Evolutionary conservation across 805 yeast genomes (phyloP).

Genomic region (Kazachstania kunashirensis): DNA sequence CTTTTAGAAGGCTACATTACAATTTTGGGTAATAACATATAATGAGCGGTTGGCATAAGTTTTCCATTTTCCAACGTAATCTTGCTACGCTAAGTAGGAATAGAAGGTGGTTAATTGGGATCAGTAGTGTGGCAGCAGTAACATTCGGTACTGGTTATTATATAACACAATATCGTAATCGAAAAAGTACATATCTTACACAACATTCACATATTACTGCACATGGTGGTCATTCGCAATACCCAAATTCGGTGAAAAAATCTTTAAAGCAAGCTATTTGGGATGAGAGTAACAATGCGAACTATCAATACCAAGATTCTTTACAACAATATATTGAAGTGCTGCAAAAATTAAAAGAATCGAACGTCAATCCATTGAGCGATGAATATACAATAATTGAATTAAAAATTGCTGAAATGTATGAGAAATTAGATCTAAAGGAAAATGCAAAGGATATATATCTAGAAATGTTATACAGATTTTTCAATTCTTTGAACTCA

Average conservation of each 20-base stretch:
- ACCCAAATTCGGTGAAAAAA: constrained; percentile 3
- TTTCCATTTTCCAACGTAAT: neutral
- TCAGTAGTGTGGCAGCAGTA: neutral
- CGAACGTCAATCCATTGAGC: constrained; percentile 43
- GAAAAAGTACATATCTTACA: neutral
- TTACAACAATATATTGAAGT: constrained; percentile 59
- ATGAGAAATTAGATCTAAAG: constrained; percentile 52
- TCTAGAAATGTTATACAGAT: constrained; percentile 52
- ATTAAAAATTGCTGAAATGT: constrained; percentile 79
- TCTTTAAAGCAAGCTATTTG: constrained; percentile 60
- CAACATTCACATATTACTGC: neutral
- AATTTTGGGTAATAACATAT: no score
- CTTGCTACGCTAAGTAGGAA: neutral
- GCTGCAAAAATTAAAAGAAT: constrained; percentile 37
- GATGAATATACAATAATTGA: constrained; percentile 90
- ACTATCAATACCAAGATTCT: constrained; percentile 49
- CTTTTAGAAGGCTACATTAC: no score
- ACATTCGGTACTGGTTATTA: constrained; percentile 3
- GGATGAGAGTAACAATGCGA: constrained; percentile 69
- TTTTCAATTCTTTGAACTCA: constrained; percentile 43
- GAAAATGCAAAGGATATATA: constrained; percentile 62
- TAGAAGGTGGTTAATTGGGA: constrained; percentile 1
- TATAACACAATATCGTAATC: neutral
- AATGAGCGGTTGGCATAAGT: neutral
- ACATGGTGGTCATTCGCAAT: neutral